Conservation (phyloP, 345 rosid genomes). For the Dipteronia sinensis region DNA sequence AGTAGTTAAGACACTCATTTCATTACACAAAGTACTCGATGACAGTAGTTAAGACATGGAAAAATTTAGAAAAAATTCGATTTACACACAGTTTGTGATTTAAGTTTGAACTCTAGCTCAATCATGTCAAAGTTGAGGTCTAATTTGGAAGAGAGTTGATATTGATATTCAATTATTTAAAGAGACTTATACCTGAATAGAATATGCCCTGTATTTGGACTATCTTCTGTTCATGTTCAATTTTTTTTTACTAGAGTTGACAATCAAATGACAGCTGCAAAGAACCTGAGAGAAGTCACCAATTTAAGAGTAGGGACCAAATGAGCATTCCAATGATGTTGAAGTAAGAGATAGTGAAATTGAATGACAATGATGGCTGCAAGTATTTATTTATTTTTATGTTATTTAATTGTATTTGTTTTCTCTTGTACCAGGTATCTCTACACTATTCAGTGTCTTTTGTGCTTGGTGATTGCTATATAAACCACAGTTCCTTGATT, state of each 20-base stretch:
- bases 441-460: background rate
- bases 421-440: background rate
- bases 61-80: accelerated
- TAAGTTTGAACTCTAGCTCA: background rate
- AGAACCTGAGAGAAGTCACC: constrained; percentile 13
- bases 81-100: too few species aligned
- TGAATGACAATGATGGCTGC: constrained; percentile 1
- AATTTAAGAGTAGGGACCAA: constrained; percentile 17
- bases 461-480: constrained; percentile 14
- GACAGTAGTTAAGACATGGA: background rate
- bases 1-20: background rate
- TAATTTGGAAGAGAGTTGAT: constrained; percentile 18
- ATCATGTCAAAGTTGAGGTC: constrained; percentile 7
- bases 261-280: constrained; percentile 13
- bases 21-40: background rate
- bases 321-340: constrained; percentile 22
- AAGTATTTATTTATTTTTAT: background rate
- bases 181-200: background rate
- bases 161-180: constrained; percentile 11
- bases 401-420: background rate
- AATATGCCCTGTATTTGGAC: constrained; percentile 1
- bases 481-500: constrained; percentile 3
- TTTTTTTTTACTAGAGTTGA: background rate
- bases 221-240: background rate
- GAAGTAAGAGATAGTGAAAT: constrained; percentile 5